phyloP scores from a whole-genome alignment of 2,329 filamentous ascomycete genomes.

The Colletotrichum orbiculare region DNA sequence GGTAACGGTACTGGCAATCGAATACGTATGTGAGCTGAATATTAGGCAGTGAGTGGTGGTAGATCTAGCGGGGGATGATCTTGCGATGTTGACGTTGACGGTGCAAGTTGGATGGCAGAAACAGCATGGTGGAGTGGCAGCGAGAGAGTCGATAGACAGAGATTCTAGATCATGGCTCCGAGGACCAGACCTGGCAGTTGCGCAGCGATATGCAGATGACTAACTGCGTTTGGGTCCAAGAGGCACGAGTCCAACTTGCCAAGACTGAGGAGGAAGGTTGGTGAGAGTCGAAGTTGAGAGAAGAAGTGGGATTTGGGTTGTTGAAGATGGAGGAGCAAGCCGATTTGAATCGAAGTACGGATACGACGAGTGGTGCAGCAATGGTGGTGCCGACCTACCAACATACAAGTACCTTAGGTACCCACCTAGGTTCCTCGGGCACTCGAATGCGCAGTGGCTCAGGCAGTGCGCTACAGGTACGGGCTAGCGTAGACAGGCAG shows the following conservation, averaged over 20 bases:
- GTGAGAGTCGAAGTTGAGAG: background rate
- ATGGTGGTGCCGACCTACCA: slow-evolving; percentile 11
- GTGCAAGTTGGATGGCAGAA: slow-evolving; percentile 38
- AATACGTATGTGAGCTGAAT: slow-evolving; percentile 3
- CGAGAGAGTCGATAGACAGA: slow-evolving; percentile 14
- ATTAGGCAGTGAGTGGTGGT: background rate
- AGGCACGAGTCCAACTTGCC: slow-evolving; percentile 33
- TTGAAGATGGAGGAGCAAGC: slow-evolving; percentile 17
- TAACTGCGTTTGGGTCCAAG: slow-evolving; percentile 15
- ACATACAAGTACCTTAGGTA: too few species aligned
- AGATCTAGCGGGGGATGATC: slow-evolving; percentile 43
- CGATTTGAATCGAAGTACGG: background rate
- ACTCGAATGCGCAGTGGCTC: too few species aligned
- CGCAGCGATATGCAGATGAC: slow-evolving; percentile 17
- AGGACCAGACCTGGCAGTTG: slow-evolving; percentile 26
- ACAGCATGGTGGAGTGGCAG: slow-evolving; percentile 42
- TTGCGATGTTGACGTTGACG: slow-evolving; percentile 38
- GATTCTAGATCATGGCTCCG: slow-evolving; percentile 39
- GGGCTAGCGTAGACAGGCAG: too few species aligned
- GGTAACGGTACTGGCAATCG: slow-evolving; percentile 18
- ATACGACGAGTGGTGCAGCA: background rate
- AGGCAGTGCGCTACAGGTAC: too few species aligned
- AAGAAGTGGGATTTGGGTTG: slow-evolving; percentile 3
- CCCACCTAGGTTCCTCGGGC: background rate
- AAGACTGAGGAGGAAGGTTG: slow-evolving; percentile 20